Conservation (phyloP, 1,284 basidiomycete genomes). For the Dichomitus squalens region DNA sequence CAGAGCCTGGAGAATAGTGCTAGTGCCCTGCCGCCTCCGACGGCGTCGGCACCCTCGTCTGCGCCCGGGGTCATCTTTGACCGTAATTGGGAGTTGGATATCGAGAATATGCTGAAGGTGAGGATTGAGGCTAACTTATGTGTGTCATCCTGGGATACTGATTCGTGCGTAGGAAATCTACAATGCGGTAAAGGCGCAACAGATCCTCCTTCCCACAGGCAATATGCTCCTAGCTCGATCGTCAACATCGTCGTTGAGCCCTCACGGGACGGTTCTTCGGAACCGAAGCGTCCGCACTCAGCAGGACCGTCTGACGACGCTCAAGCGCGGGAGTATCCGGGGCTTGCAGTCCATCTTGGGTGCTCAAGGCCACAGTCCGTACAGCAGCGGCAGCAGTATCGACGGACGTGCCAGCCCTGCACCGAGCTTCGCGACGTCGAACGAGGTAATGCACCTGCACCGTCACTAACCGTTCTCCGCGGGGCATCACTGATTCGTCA, state of each 20-base stretch:
- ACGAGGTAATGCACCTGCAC: constrained; percentile 58
- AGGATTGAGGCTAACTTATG: constrained; percentile 2
- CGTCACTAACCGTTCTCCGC: background rate
- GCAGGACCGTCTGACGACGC: constrained; percentile 70
- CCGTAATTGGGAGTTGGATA: constrained; percentile 80
- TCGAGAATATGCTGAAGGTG: constrained; percentile 86
- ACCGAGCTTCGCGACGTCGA: constrained; percentile 84
- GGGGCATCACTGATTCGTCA: background rate
- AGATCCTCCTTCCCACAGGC: constrained; percentile 82
- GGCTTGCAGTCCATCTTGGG: constrained; percentile 81
- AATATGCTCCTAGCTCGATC: constrained; percentile 43
- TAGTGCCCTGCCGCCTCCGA: constrained; percentile 10
- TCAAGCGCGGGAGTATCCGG: constrained; percentile 89
- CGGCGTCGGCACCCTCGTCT: constrained; percentile 23
- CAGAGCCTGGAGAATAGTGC: constrained; percentile 25
- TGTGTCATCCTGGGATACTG: no score
- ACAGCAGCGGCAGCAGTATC: constrained; percentile 78
- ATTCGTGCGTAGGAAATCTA: constrained; percentile 89
- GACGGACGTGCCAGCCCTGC: constrained; percentile 89
- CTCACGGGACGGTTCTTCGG: constrained; percentile 52
- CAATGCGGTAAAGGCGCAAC: constrained; percentile 85
- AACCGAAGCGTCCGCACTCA: constrained; percentile 67
- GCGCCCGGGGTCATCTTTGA: constrained; percentile 50
- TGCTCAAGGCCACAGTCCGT: constrained; percentile 65
- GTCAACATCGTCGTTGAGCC: constrained; percentile 57